Evolutionary conservation across 2,329 filamentous ascomycete species (phyloP), one percentile per base, ranked within the genome.

Genomic region (Neonectria hederae): DNA sequence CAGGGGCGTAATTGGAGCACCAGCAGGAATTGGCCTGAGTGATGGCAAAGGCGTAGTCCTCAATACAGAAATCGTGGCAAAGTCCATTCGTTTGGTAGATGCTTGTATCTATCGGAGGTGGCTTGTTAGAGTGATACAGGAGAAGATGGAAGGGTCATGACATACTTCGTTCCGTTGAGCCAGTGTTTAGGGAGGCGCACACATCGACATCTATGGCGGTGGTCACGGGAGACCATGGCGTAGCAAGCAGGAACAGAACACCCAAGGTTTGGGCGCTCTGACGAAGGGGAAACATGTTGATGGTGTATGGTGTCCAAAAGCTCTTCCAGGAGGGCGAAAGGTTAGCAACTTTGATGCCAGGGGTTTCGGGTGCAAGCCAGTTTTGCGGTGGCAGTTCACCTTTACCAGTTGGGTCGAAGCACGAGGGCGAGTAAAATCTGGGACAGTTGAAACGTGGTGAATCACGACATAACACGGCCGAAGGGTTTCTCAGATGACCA

Each of bases 1-100:
- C 81, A 9, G 92, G 92, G 2, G 83, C 83, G 72, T 89, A 89
- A 75, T 93, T 85, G 40, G 90, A 90, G 76, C 92, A 95, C 91
- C 91, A 95, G 75, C 92, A 95, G 55, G 83, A 77, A 32, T 87
- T 81, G 17, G 79, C 83, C 70, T 92, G 86, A 1, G 94, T 81
- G 52, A 95, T 82, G 68, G 90, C 91, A 66, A 90, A 92, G 42
- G 91, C 90, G 68, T 83, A 91, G 17, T 82, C 70, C 21, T 75
- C 72, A 26, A 77, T 71, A 78, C 92, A 95, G 53, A 83, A 83
- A 53, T 86, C 80, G 54, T 82, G 79, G 75, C 92, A 95, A 13
- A 89, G 83, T 30, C 91, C 91, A 70, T 92, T 89, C 21, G 90
- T 91, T 76, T 93, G 90, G 65, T 79, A 90, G 68, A 83, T 84